Percentiles rank a stretch among this genome's conserved stretches.
Conservation (phyloP, 73 alveolate genomes). For the Diophrys sp. region DNA sequence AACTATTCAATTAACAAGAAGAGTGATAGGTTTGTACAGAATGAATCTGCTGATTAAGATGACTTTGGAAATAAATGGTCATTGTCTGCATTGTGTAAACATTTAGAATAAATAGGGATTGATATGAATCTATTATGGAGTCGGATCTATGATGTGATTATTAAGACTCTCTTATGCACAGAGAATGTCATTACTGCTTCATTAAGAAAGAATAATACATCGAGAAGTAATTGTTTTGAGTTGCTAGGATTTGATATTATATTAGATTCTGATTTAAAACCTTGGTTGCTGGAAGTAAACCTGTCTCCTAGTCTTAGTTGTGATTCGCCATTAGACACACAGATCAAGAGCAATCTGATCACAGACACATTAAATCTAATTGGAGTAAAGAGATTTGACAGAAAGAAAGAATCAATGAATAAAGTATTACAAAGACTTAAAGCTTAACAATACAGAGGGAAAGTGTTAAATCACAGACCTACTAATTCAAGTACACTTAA, state of each 20-base stretch:
- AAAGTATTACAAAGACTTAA: slow-evolving; percentile 22
- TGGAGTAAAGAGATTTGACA: slow-evolving; percentile 56
- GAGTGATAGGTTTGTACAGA: slow-evolving; percentile 75
- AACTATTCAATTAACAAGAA: slow-evolving; percentile 85
- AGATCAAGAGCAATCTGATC: slow-evolving; percentile 72
- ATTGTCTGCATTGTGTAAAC: slow-evolving; percentile 66
- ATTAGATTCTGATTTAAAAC: slow-evolving; percentile 75
- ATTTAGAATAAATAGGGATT: slow-evolving; percentile 72
- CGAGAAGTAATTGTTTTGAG: slow-evolving; percentile 79
- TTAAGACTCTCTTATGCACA: slow-evolving; percentile 70
- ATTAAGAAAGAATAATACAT: slow-evolving; percentile 39
- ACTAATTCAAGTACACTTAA: neutral
- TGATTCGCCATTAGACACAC: slow-evolving; percentile 82
- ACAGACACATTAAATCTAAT: slow-evolving; percentile 80
- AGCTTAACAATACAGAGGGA: slow-evolving; percentile 16
- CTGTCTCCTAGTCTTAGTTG: slow-evolving; percentile 85
- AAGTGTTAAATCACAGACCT: slow-evolving; percentile 6
- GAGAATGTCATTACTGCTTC: slow-evolving; percentile 55
- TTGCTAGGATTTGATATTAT: slow-evolving; percentile 83
- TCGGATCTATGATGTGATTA: slow-evolving; percentile 81
- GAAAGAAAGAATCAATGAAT: slow-evolving; percentile 27
- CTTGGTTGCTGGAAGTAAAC: slow-evolving; percentile 95
- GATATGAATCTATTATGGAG: slow-evolving; percentile 72
- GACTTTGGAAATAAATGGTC: slow-evolving; percentile 87
- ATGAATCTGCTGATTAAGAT: slow-evolving; percentile 65